Evolutionary conservation across 306 rosid species (phyloP).

Genomic region (Clitoria ternatea): DNA sequence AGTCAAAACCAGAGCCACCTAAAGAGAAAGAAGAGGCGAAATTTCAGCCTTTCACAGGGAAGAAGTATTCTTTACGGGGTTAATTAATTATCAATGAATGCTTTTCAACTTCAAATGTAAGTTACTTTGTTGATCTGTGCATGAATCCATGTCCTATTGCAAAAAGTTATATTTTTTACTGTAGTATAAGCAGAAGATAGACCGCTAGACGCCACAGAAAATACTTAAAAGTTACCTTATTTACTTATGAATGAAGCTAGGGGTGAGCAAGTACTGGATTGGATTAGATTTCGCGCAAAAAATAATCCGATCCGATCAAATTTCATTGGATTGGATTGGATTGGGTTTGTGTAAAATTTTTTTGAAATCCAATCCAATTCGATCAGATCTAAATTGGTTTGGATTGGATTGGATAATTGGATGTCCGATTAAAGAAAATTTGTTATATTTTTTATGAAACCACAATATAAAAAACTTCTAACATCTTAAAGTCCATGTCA

Average conservation of each 20-base stretch:
- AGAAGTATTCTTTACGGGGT: conserved; percentile 86
- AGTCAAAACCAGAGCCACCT: conserved; percentile 60
- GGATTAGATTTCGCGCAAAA: too few species aligned
- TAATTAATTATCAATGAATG: conserved; percentile 33
- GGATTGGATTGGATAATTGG: too few species aligned
- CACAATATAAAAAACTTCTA: too few species aligned
- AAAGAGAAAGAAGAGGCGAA: conserved; percentile 65
- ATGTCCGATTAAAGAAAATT: too few species aligned
- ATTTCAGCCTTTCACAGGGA: conserved; percentile 83
- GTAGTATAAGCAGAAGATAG: conserved; percentile 29
- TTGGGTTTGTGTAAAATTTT: too few species aligned
- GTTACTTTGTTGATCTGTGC: conserved; percentile 22
- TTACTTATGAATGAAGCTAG: conserved; percentile 28
- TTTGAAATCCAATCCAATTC: too few species aligned
- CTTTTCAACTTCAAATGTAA: conserved; percentile 3
- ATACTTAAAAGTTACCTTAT: conserved; percentile 1
- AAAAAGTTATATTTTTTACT: conserved; percentile 23
- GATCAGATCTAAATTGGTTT: too few species aligned
- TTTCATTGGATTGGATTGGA: too few species aligned
- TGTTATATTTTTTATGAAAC: too few species aligned
- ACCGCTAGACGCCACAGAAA: conserved; percentile 15
- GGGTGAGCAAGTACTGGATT: too few species aligned
- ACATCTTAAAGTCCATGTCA: too few species aligned
- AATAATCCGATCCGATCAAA: too few species aligned
- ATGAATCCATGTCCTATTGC: conserved; percentile 29